phyloP scores from a whole-genome alignment of 257 asterid genomes.

The Solanum ossicruentum region DNA sequence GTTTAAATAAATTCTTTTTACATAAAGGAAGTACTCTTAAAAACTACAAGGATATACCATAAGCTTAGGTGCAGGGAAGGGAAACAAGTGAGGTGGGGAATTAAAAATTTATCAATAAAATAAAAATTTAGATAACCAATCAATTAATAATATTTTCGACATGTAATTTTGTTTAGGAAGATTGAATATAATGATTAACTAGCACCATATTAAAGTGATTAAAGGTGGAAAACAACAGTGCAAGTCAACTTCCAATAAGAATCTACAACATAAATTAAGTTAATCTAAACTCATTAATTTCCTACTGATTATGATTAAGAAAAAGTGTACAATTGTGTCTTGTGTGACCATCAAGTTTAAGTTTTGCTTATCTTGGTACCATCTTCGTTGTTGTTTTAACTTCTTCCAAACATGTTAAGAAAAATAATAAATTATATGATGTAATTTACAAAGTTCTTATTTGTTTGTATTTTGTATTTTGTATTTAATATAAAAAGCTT shows the following conservation, averaged over 20 bases:
- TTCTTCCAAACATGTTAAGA: background rate
- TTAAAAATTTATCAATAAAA: too few species aligned
- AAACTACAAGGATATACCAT: background rate
- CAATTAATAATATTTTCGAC: too few species aligned
- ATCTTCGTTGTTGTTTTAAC: background rate
- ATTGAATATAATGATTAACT: background rate
- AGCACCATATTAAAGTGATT: background rate
- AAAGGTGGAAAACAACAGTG: constrained; percentile 5
- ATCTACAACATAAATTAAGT: constrained; percentile 8
- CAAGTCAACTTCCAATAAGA: constrained; percentile 15
- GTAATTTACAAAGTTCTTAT: too few species aligned
- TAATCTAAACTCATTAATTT: background rate
- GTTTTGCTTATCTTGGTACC: background rate
- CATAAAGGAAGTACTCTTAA: background rate
- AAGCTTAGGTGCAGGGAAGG: background rate
- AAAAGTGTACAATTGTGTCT: background rate
- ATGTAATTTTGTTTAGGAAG: background rate
- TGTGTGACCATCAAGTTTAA: background rate
- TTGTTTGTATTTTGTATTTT: background rate
- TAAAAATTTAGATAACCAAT: too few species aligned
- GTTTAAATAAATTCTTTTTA: background rate
- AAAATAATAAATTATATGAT: too few species aligned
- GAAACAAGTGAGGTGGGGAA: background rate
- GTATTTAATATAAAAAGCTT: background rate
- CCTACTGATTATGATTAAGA: background rate